Percentiles rank a stretch among this genome's conserved stretches.
Evolutionary conservation across 2,329 filamentous ascomycete genomes (phyloP).

Genomic region (Trichoderma sp.): DNA sequence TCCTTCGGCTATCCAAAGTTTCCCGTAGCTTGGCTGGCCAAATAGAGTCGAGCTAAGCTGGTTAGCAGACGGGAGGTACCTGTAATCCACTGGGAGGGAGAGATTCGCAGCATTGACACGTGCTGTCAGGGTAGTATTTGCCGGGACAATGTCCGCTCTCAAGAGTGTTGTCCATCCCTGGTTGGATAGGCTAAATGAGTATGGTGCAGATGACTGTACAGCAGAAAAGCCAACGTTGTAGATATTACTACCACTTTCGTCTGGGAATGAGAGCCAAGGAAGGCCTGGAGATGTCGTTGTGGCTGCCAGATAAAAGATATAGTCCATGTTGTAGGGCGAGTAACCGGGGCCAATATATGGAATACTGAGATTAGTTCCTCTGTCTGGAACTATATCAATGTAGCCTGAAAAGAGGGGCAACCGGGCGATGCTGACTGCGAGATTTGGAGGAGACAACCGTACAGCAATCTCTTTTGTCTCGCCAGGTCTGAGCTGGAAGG

Average conservation of each 20-base stretch:
- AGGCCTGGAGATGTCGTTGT: neutral
- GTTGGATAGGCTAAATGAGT: neutral
- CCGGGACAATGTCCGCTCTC: neutral
- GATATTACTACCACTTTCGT: neutral
- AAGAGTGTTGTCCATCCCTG: neutral
- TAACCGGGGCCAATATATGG: neutral
- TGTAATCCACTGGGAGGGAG: neutral
- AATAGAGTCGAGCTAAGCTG: neutral
- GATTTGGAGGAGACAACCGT: neutral
- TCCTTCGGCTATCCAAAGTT: neutral
- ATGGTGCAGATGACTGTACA: neutral
- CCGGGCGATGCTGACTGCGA: neutral
- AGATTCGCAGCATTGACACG: neutral
- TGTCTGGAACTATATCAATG: neutral
- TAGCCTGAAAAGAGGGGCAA: neutral
- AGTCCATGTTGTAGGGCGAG: neutral
- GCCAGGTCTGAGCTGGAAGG: neutral
- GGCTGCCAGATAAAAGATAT: neutral
- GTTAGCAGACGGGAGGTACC: neutral
- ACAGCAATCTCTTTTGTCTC: neutral
- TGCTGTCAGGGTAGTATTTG: neutral
- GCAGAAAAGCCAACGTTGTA: neutral
- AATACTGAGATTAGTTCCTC: neutral
- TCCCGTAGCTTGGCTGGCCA: neutral
- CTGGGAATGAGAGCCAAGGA: slow-evolving; percentile 1